Evolutionary conservation across 768 basidiomycete species (phyloP), one percentile per base, ranked within the genome.

Genomic region (Xerocomellus amylosporus): DNA sequence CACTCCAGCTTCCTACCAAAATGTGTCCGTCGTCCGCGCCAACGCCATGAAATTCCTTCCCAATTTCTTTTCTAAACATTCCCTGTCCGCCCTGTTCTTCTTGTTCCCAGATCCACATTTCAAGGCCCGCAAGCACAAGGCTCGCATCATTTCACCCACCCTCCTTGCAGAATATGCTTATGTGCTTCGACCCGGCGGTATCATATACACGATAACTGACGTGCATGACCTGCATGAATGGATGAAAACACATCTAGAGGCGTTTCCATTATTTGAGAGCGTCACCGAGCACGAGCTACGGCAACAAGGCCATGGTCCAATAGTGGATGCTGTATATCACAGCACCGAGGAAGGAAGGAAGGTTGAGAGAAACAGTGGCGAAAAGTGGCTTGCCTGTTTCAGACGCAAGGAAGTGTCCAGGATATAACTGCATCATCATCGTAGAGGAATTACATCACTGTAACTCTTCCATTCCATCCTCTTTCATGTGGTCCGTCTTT

Each of bases 21-120:
- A 98, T 70, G 83, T 97, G 51, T 93, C 93, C 34, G 84, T 98
- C 58, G 88, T 97, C 58, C 87, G 97, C 46, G 95, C 91, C 14
- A 99, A 99, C 69, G 89, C 93, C 44, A 98, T 98, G 95, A 98
- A 98, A 74, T 98, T 98, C 71, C 79, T 98, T 51, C 90, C 95
- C 7, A 98, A 98, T 73, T 98, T 93, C 72, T 97, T 99, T 71
- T 68, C 79, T 22, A 94, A 95, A 68, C 86, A 86, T 53, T 96
- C 96, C 58, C 78, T 99, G 36, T 87, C 89, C 19, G 86, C 96
- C 45, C 79, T 99, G 46, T 99, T 99, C 75, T 98, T 99, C 77
- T 82, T 98, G 54, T 99, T 98, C 74, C 97, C 97, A 39, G 97
- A 99, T 72, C 97, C 97, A 0, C 97, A 98, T 71, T 99, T 99